These are phyloP conservation scores for Aureococcus anophagefferens DNA, from an alignment of 108 stramenopile species.

Conservation along the genomic window DNA sequence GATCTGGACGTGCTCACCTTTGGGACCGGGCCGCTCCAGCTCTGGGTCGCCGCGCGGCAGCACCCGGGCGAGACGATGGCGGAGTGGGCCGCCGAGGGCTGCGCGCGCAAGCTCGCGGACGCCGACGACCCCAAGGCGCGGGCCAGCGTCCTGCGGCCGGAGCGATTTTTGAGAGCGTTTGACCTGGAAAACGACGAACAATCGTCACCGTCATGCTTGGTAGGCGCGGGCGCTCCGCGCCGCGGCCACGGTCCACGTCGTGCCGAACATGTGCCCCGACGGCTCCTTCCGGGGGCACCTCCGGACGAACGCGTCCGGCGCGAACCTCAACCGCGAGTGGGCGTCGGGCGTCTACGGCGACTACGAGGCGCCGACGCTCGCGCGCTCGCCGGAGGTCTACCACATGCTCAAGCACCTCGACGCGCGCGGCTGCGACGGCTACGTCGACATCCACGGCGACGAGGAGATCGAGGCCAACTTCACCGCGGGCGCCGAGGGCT, in stretches of 20 bases:
- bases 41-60: conserved; percentile 12
- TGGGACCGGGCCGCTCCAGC: conserved; percentile 3
- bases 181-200: no score
- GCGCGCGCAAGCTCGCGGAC: background rate
- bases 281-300: conserved; percentile 63
- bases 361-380: conserved; percentile 65
- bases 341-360: conserved; percentile 21
- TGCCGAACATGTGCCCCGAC: conserved; percentile 75
- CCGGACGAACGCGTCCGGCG: conserved; percentile 64
- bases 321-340: conserved; percentile 80
- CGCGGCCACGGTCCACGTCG: conserved; percentile 65
- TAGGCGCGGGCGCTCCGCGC: conserved; percentile 44
- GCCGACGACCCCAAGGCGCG: background rate
- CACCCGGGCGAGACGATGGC: conserved; percentile 20
- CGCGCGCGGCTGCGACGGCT: conserved; percentile 64
- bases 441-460: conserved; percentile 76
- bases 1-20: conserved; percentile 9
- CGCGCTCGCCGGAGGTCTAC: conserved; percentile 69
- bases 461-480: conserved; percentile 74
- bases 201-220: conserved; percentile 59
- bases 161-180: background rate
- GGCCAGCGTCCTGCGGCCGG: no score
- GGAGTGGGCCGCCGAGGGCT: background rate
- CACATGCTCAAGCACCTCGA: conserved; percentile 65
- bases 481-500: conserved; percentile 56